A percentile compares a stretch with the other conserved stretches of the same genome.
Conservation (phyloP, 2,329 filamentous ascomycete species). For the Sphaerulina musiva region DNA sequence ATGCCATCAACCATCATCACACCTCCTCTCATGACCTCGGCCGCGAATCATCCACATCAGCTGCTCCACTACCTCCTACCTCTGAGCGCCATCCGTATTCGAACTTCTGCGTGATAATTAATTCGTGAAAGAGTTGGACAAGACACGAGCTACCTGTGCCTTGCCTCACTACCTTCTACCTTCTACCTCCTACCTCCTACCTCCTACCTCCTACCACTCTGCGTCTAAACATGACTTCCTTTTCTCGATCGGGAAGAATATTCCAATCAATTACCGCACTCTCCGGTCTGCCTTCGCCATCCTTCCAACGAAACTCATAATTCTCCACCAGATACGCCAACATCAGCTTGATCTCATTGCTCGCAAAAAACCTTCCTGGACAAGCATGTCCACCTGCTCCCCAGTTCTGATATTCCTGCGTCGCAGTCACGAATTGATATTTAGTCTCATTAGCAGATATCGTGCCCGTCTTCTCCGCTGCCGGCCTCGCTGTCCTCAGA, state of each 20-base stretch:
- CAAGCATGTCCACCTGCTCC: conserved; percentile 29
- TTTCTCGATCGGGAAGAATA: conserved; percentile 10
- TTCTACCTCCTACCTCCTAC: too few species aligned
- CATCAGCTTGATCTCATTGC: conserved; percentile 28
- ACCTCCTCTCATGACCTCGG: too few species aligned
- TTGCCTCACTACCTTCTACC: too few species aligned
- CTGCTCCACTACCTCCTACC: too few species aligned
- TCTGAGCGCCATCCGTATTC: too few species aligned
- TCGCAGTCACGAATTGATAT: conserved; percentile 14
- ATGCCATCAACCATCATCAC: too few species aligned
- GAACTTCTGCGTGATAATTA: too few species aligned
- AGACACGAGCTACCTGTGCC: too few species aligned
- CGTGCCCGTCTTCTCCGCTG: not conserved
- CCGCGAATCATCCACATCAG: too few species aligned
- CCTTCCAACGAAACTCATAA: conserved; percentile 26
- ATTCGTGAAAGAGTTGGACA: too few species aligned
- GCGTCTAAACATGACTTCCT: conserved; percentile 10
- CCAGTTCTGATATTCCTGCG: conserved; percentile 21
- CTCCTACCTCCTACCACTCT: not conserved
- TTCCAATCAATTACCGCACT: conserved; percentile 13
- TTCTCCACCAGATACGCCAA: conserved; percentile 26
- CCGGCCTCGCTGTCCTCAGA: not conserved
- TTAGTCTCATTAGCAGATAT: conserved; percentile 3
- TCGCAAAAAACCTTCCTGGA: conserved; percentile 30
- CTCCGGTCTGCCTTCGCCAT: conserved; percentile 7